Base-by-base conservation (phyloP, 345 rosid genomes). In the Salix viminalis region DNA sequence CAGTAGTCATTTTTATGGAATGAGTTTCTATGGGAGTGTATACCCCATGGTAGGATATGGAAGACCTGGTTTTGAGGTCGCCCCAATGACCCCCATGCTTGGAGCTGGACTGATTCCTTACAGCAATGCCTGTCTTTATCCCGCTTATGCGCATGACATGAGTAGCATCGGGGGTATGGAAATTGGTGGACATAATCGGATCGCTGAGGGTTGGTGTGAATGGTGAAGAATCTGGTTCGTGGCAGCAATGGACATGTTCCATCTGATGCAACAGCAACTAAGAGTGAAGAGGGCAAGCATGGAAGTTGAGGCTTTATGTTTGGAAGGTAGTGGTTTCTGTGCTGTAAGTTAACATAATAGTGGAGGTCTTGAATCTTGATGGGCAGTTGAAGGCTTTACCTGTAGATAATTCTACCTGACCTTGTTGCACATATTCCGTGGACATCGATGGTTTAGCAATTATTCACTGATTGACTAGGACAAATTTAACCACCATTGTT, bases 1-100 rank as follows among this genome's bases (percentile, higher is more conserved):
- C 89, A n/a, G 78, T 54, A 84, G 83, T 32, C 80, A 76, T 83
- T 56, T 62, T 3, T 87, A 78, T 79, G 89, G 83, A 46, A 65
- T 73, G 32, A 83, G 83, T 54, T 56, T 82, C 9, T 76, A 83
- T 50, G 85, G 82, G 7, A 61, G 75, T 64, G 85, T 85, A 52
- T 89, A 83, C 77, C 90, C 88, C 1, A 67, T 79, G 46, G 28
- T 83, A 26, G 80, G 80, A 14, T 82, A 79, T 73, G 81, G 73
- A 28, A 80, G 85, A 75, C 54, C 78, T 56, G 73, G 79, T 75
- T 79, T 66, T 19, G 86, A 78, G 16, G 71, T 77, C 56, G 2
- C 80, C 58, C 74, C 90, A 26, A 69, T 81, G 75, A 70, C 67
- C 44, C 86, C 83, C 62, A 75, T 89, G 82, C 73, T 79, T 68